Conservation (phyloP, 1,284 basidiomycete species). For the Mycena citricolor region DNA sequence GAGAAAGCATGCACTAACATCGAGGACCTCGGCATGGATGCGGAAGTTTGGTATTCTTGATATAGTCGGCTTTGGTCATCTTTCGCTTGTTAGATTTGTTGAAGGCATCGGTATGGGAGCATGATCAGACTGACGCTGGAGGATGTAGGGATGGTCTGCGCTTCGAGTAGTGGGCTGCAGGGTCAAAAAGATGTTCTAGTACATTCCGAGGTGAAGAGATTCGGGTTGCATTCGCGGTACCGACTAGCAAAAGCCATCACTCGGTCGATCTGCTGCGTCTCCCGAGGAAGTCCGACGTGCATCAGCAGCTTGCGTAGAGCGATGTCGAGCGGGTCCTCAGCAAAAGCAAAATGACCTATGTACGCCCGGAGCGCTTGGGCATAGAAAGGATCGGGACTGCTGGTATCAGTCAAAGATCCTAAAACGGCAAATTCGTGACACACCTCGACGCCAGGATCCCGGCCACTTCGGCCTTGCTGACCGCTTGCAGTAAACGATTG, state of each 20-base stretch:
- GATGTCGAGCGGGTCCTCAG: conserved; percentile 84
- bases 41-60: conserved; percentile 88
- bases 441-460: conserved; percentile 81
- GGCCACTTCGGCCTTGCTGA: conserved; percentile 78
- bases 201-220: conserved; percentile 80
- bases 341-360: conserved; percentile 81
- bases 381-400: conserved; percentile 75
- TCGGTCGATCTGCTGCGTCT: conserved; percentile 98
- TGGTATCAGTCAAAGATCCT: conserved; percentile 11
- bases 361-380: conserved; percentile 69
- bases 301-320: conserved; percentile 90
- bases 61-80: conserved; percentile 93
- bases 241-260: conserved; percentile 91
- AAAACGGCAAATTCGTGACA: conserved; percentile 22
- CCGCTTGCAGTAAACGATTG: conserved; percentile 55
- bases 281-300: conserved; percentile 87
- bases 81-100: conserved; percentile 97
- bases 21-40: conserved; percentile 79
- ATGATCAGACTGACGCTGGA: conserved; percentile 98
- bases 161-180: too few relatives aligned
- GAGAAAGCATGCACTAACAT: too few relatives aligned
- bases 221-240: conserved; percentile 85
- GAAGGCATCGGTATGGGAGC: conserved; percentile 97
- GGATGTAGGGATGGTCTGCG: conserved; percentile 94
- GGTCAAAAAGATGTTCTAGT: too few relatives aligned